Evolutionary conservation across 2,329 filamentous ascomycete genomes (phyloP).

Genomic region (Calonectria henricotiae): DNA sequence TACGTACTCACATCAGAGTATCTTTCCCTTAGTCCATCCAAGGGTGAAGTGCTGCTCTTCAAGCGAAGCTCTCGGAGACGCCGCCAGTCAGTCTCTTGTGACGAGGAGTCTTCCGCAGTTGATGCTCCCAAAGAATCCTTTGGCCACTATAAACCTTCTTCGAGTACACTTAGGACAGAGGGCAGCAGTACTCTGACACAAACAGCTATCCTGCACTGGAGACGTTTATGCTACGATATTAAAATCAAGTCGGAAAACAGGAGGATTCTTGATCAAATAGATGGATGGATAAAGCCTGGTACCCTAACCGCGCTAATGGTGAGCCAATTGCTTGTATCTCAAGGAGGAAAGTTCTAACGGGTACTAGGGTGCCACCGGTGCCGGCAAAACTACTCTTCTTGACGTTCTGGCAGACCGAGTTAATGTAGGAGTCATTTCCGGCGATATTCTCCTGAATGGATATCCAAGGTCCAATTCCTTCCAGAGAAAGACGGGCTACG

Average conservation of each 20-base stretch:
- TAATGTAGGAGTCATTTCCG: constrained; percentile 75
- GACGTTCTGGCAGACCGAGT: constrained; percentile 67
- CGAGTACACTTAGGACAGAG: constrained; percentile 16
- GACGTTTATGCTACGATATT: constrained; percentile 73
- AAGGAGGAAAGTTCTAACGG: too few relatives aligned
- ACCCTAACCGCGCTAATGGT: constrained; percentile 82
- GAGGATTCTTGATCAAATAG: constrained; percentile 78
- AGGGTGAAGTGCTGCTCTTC: constrained; percentile 81
- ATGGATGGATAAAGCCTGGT: constrained; percentile 84
- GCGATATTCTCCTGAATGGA: constrained; percentile 79
- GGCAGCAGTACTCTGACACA: constrained; percentile 23
- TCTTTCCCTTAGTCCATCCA: constrained; percentile 69
- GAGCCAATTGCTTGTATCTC: constrained; percentile 50
- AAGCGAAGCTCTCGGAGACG: constrained; percentile 42
- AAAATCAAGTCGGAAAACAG: constrained; percentile 77
- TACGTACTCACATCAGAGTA: constrained; percentile 77
- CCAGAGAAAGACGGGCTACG: constrained; percentile 78
- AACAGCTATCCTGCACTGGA: constrained; percentile 75
- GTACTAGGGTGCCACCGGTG: constrained; percentile 69
- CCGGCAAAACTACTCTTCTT: constrained; percentile 64
- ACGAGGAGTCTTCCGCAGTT: constrained; percentile 23
- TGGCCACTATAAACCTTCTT: background rate
- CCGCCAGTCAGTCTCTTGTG: background rate
- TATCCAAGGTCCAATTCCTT: constrained; percentile 71
- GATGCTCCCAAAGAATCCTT: background rate